phyloP scores from a whole-genome alignment of 192 early-diverging fungal species.

The Allomyces arbusculus region DNA sequence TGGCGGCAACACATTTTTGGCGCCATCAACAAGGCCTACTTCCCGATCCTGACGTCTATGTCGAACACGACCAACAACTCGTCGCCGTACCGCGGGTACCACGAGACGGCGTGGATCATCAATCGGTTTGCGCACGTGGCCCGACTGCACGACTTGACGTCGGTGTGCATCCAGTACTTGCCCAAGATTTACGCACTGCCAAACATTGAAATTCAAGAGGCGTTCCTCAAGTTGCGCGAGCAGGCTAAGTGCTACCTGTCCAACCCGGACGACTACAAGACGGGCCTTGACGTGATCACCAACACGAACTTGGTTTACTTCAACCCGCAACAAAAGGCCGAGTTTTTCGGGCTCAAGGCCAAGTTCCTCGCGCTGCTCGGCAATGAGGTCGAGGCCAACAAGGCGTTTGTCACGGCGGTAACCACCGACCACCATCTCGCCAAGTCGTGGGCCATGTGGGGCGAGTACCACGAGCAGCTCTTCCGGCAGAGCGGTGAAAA shows the following conservation, averaged over 20 bases:
- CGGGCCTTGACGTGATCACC: conserved; percentile 92
- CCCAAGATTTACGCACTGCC: conserved; percentile 96
- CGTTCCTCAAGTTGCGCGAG: conserved; percentile 87
- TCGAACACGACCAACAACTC: conserved; percentile 34
- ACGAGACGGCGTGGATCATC: conserved; percentile 99
- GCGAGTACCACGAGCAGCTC: conserved; percentile 78
- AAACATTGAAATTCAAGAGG: conserved; percentile 99
- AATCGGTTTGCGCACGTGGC: conserved; percentile 96
- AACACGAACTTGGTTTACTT: conserved; percentile 98
- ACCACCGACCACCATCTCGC: conserved; percentile 73
- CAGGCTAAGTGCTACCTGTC: conserved; percentile 97
- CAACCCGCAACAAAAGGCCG: conserved; percentile 72
- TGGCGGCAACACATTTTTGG: conserved; percentile 97
- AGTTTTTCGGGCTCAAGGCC: conserved; percentile 93
- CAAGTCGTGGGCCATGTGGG: conserved; percentile 94
- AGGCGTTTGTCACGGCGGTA: conserved; percentile 72
- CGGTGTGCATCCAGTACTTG: conserved; percentile 78
- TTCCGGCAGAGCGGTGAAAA: conserved; percentile 56
- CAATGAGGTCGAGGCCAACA: conserved; percentile 67
- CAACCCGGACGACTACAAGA: conserved; percentile 64
- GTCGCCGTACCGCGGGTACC: conserved; percentile 89
- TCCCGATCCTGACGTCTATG: conserved; percentile 38
- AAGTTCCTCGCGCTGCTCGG: conserved; percentile 78
- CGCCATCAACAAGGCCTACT: conserved; percentile 86
- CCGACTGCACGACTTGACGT: conserved; percentile 79